Evolutionary conservation across 2,329 filamentous ascomycete genomes (phyloP), one percentile per base, ranked within the genome.

Genomic region (Penicillium sp.): DNA sequence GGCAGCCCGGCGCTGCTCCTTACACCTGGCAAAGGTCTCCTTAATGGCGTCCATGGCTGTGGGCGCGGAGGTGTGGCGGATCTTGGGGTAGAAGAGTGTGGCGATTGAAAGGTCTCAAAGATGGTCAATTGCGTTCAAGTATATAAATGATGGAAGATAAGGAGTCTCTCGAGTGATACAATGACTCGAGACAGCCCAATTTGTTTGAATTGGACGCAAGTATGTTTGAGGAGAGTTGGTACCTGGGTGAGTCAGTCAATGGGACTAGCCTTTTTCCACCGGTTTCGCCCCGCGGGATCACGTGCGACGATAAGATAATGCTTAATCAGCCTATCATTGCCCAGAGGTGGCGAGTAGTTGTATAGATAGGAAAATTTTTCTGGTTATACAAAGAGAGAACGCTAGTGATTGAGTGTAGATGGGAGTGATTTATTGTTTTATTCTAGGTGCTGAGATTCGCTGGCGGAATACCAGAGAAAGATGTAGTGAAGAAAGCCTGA

Each of bases 1-100:
- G 54, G 95, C 94, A 68, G 91, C 83, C 85, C 95, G 76, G 66
- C 72, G 79, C 69, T 86, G 82, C 67, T 79, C 75, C 72, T 85
- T 85, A 78, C 83, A 85, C 76, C 79, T 79, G 56, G 82, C 83
- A 70, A 87, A 87, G 4, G 82, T 82, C 59, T 78, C 71, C 72
- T 85, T 86, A 63, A 87, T 81, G 40, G 75, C 78, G 58, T 86
- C 84, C 81, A 83, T 83, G 48, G 55, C 76, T 52, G 22, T 25
- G 28, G 30, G 43, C 19, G 38, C 51, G 60, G 55, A 57, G 46
- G n/a, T 28, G 46, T 51, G 52, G 59, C 38, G 54, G 42, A 55
- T 30, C 42, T 56, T 62, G 60, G 61, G 52, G 55, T 42, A 52
- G 59, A 61, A 52, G 59, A 57, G 55, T 53, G 55, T 54, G 38